Percentiles rank a stretch among this genome's conserved stretches.
phyloP scores from a whole-genome alignment of 2,329 filamentous ascomycete genomes.

The Aspergillus hortae region DNA sequence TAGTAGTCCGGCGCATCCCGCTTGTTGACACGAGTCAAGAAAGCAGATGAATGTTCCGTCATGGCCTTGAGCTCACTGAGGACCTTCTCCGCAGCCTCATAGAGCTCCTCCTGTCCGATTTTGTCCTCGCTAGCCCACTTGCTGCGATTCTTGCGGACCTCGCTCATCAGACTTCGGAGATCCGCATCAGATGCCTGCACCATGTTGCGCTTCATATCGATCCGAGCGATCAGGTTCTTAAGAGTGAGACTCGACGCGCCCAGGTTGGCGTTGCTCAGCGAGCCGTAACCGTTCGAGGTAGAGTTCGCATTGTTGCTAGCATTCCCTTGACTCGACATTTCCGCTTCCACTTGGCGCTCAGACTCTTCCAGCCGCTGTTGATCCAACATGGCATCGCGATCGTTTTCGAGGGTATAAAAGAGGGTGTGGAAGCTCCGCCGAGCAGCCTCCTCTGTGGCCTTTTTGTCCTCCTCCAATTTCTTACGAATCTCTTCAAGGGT shows the following conservation, averaged over 20 bases:
- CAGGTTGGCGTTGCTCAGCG: slow-evolving; percentile 87
- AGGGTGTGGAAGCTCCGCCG: slow-evolving; percentile 88
- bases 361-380: slow-evolving; percentile 96
- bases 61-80: slow-evolving; percentile 95
- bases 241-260: slow-evolving; percentile 93
- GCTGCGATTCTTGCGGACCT: slow-evolving; percentile 94
- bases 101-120: slow-evolving; percentile 94
- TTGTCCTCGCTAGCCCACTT: slow-evolving; percentile 99
- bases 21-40: slow-evolving; percentile 92
- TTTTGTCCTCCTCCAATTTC: slow-evolving; percentile 87
- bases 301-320: slow-evolving; percentile 55
- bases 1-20: slow-evolving; percentile 96
- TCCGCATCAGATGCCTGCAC: slow-evolving; percentile 92
- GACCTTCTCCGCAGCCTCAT: slow-evolving; percentile 95
- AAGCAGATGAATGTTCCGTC: slow-evolving; percentile 95
- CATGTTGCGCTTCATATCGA: slow-evolving; percentile 86
- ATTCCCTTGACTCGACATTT: slow-evolving; percentile 68
- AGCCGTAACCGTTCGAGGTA: slow-evolving; percentile 70
- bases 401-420: slow-evolving; percentile 93
- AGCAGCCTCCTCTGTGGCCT: slow-evolving; percentile 82
- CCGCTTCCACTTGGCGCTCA: slow-evolving; percentile 91
- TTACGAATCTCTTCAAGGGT: slow-evolving; percentile 85
- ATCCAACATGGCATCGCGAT: slow-evolving; percentile 93
- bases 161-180: slow-evolving; percentile 86
- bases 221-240: slow-evolving; percentile 93